Evolutionary conservation across 768 basidiomycete species (phyloP), one percentile per base, ranked within the genome.

Genomic region (Rhizopogon sp.): DNA sequence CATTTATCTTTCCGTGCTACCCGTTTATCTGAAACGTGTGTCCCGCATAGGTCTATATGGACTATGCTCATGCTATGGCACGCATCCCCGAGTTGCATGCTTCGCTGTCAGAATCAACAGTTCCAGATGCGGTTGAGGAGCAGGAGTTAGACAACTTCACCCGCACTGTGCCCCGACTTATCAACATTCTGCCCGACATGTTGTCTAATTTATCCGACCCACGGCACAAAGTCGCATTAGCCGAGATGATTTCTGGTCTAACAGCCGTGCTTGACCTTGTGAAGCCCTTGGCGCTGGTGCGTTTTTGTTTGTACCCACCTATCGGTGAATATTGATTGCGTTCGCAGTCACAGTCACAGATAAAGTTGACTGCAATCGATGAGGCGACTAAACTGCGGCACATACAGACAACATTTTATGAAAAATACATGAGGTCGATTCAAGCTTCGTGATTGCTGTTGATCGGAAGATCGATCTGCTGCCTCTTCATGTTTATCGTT

Each of bases 201-300:
- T 71, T 91, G 29, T 75, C 73, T 53, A 76, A 86, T 50, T 72
- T 74, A 25, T 69, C 71, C 40, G 83, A 91, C 60, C 68, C 76
- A n/a, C 75, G 85, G 51, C 87, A 90, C 68, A 79, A 73, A 53
- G 85, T 85, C 9, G 88, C 89, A 5, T 63, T 89, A 44, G 79
- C 85, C 28, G 83, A 84, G 61, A 92, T 93, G 87, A 79, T 84
- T 45, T 74, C 79, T 3, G 75, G 77, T n/a, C 64, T 93, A 56
- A 76, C 87, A 40, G 69, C 70, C 17, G 72, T 79, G 39, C 76
- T 87, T 37, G 85, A 88, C 64, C 79, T 78, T 56, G 73, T 79
- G 49, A 79, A 77, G 53, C 87, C 87, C 9, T 68, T 81, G 4
- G 76, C 78, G 13, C 64, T 90, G 69, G 90, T 89, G 58, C 53